A percentile compares a stretch with the other conserved stretches of the same genome.
Conservation (phyloP, 371 early-diverging fungal species). For the Blakeslea trispora region DNA sequence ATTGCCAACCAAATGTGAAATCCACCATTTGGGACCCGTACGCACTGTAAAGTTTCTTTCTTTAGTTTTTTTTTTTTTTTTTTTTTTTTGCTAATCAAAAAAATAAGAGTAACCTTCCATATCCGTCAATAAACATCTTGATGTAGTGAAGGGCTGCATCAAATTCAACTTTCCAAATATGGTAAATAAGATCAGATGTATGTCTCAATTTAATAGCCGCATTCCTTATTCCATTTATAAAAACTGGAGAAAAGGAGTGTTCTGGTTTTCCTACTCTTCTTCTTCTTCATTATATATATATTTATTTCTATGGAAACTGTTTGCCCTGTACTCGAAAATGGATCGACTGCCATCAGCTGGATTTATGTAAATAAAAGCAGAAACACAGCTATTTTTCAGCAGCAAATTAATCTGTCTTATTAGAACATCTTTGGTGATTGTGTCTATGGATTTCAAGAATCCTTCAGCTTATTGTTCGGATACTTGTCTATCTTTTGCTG, state of each 20-base stretch:
- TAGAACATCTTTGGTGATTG: slow-evolving; percentile 60
- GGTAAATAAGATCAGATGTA: slow-evolving; percentile 29
- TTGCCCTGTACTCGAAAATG: slow-evolving; percentile 24
- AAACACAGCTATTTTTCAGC: not conserved
- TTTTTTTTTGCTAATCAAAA: not conserved
- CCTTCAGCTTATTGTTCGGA: slow-evolving; percentile 51
- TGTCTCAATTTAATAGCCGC: slow-evolving; percentile 11
- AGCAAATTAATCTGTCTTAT: not conserved
- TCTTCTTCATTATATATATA: slow-evolving; percentile 6
- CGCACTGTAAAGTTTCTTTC: too few species aligned
- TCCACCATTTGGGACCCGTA: too few species aligned
- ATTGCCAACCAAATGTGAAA: too few species aligned
- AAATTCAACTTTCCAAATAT: slow-evolving; percentile 13
- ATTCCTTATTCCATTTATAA: slow-evolving; percentile 9
- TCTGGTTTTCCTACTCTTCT: slow-evolving; percentile 7
- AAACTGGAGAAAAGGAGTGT: slow-evolving; percentile 2
- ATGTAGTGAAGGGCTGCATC: slow-evolving; percentile 10
- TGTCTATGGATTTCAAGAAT: slow-evolving; percentile 53
- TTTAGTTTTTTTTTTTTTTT: too few species aligned
- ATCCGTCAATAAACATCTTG: slow-evolving; percentile 9
- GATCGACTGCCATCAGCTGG: slow-evolving; percentile 29
- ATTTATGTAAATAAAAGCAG: slow-evolving; percentile 29
- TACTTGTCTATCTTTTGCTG: slow-evolving; percentile 72
- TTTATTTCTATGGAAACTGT: slow-evolving; percentile 9
- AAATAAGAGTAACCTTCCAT: not conserved